These are phyloP conservation scores for Spongospora subterranea DNA, from an alignment of 208 protist species.

Conservation along the genomic window DNA sequence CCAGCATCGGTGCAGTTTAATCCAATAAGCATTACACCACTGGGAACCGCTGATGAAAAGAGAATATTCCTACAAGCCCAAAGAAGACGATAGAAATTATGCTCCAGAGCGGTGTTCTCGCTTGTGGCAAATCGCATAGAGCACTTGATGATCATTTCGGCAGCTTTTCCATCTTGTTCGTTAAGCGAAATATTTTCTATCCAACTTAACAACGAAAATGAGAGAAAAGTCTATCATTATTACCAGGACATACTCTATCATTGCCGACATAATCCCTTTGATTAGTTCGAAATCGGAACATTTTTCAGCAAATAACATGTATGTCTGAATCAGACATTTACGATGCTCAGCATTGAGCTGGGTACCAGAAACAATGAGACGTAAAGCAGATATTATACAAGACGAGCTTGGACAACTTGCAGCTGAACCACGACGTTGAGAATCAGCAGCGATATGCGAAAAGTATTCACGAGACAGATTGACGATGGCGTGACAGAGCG, in stretches of 20 bases:
- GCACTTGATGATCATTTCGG: background rate
- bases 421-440: background rate
- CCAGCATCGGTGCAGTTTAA: background rate
- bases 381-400: background rate
- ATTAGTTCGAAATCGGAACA: background rate
- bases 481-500: background rate
- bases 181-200: background rate
- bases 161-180: background rate
- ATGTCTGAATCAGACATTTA: background rate
- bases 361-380: background rate
- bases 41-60: background rate
- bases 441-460: background rate
- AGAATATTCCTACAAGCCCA: background rate
- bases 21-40: background rate
- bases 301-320: background rate
- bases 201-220: too few relatives aligned
- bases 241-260: background rate
- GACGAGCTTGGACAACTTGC: background rate
- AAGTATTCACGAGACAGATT: background rate
- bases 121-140: background rate
- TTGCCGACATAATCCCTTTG: background rate
- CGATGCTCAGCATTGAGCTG: background rate
- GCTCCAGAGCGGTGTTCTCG: background rate
- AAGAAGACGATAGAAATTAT: background rate
- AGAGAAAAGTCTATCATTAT: too few relatives aligned